Conservation (phyloP, 768 basidiomycete species). For the Paxillus ammoniavirescens region DNA sequence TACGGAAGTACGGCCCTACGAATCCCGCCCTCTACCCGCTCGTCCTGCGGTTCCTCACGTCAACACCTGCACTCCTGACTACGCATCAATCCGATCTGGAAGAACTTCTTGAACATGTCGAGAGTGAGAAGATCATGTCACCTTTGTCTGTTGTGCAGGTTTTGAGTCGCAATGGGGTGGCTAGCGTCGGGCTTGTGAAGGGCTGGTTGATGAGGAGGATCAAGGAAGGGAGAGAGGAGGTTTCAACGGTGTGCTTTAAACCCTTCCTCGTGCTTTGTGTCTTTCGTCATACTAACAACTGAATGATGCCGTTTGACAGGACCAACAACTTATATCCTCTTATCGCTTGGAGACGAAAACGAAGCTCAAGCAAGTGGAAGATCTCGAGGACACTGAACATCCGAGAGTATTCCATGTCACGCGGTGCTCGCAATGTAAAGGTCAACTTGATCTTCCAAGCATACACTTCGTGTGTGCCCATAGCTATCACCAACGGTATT, state of each 20-base stretch:
- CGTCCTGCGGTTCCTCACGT: constrained; percentile 87
- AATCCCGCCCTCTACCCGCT: constrained; percentile 82
- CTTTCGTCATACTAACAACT: not conserved
- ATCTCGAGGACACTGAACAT: constrained; percentile 72
- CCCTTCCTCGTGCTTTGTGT: not conserved
- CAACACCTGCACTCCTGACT: constrained; percentile 67
- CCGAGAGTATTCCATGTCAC: constrained; percentile 94
- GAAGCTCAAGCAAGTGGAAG: constrained; percentile 79
- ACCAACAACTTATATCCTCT: constrained; percentile 81
- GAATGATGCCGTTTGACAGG: constrained; percentile 43
- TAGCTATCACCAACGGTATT: constrained; percentile 90
- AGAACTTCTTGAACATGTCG: constrained; percentile 71
- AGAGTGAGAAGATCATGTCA: constrained; percentile 79
- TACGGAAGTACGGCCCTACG: constrained; percentile 69
- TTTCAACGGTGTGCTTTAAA: constrained; percentile 64
- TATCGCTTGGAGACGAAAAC: constrained; percentile 82
- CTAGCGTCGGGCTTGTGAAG: constrained; percentile 89
- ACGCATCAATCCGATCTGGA: constrained; percentile 72
- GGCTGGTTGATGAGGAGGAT: constrained; percentile 86
- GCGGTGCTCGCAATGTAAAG: constrained; percentile 85
- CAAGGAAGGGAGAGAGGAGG: constrained; percentile 67
- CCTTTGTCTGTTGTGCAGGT: constrained; percentile 90
- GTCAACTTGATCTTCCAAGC: constrained; percentile 87
- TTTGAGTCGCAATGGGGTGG: constrained; percentile 82
- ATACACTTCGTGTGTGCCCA: constrained; percentile 99